Base-by-base conservation (phyloP, 2,329 filamentous ascomycete species). In the Cryphonectria radicalis region DNA sequence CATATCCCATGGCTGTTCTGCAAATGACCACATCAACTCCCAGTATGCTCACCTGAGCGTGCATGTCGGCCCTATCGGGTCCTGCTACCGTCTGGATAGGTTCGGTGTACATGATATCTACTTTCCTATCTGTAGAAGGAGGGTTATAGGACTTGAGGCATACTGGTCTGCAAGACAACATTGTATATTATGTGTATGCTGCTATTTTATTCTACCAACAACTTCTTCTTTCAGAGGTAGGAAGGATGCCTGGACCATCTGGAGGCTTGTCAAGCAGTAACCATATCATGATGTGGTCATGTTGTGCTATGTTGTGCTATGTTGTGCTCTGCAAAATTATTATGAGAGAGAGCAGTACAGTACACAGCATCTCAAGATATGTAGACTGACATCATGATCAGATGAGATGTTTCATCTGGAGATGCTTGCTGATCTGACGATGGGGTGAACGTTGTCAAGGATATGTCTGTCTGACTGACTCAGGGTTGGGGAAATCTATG, bases 1-100 rank as follows among this genome's bases (percentile, higher is more conserved):
- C 70, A 63, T 72, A 74, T 7, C 74, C 72, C 8, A 77, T 37
- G 2, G 74, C 63, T 32, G 75, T 62, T 8, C 73, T 73, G 67
- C 72, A 74, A 10, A 75, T 62, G 4, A 76, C 60, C 22, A 63
- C 25, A 63, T 76, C 8, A 22, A 62, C 5, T 70, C 63, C 67
- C 73, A 11, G 72, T 68, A 75, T 73, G 17, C 70, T 72, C 17
- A 76, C 70, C 68, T 73, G 66, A 2, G 73, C 73, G 60, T 74
- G 75, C 25, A 72, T 74, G 6, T 62, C 72, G 32, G 1, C 32
- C 32, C 32, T 32, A 7, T 10, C 19, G 22, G 17, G 22, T n/a
- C 50, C n/a, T 25, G 13, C 42, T 25, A 55, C 50, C 11, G 10
- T 55, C 8, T 28, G 11, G 8, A 25, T 25, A 25, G n/a, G 10